Evolutionary conservation across 2,329 filamentous ascomycete species (phyloP), one percentile per base, ranked within the genome.

Genomic region (Botryotinia convoluta): DNA sequence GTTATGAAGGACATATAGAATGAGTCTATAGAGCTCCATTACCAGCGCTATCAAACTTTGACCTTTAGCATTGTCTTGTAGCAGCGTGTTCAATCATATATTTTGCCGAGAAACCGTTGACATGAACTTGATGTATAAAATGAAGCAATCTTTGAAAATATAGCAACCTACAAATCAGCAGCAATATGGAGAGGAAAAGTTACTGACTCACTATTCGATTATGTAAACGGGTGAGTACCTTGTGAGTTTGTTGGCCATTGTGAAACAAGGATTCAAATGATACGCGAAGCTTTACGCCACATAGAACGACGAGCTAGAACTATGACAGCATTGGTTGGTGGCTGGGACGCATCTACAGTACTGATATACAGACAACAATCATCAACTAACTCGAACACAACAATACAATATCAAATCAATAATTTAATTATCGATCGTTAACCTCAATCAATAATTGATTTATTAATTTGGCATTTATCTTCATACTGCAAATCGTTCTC

Each of bases 301-400:
- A 68, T 45, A 14, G 62, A 45, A 64, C 62, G 44, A 44, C 37
- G 39, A 42, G 2, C 51, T 42, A 44, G 37, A 18, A 42, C 26
- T 63, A 68, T 68, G 64, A 68, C 64, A 68, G 64, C 64, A 68
- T 68, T 68, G 64, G 48, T 48, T 20, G 45, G 48, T 68, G 65
- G 65, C 65, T 68, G 65, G 48, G 45, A 51, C 35, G 44, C 26
- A 39, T 57, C n/a, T n/a, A 26, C 39, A 37, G 26, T 48, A 48
- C 29, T 16, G 29, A 35, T 64, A 39, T 54, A 35, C 32, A 54
- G 14, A 54, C 64, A 67, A 54, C 45, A n/a, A 51, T 20, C 26
- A 54, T 48, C 35, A 26, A 51, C 35, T 39, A 54, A 42, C 18
- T 68, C 16, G 18, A 32, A 68, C 18, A 32, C 45, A 51, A 39